A percentile compares a stretch with the other conserved stretches of the same genome.
Conservation (phyloP, 148 eudicot genomes). For the Chenopodium berlandieri region DNA sequence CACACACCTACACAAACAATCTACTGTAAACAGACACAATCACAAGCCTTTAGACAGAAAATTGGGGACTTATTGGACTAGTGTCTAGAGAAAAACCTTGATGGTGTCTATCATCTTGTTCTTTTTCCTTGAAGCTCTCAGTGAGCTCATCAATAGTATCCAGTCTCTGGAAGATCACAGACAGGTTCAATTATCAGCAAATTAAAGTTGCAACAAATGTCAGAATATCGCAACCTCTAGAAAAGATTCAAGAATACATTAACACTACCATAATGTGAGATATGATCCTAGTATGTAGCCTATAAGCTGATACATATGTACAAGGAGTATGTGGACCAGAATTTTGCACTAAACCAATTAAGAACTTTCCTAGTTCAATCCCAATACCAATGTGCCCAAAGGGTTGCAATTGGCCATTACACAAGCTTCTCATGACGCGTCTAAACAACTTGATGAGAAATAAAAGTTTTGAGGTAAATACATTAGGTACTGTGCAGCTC, state of each 20-base stretch:
- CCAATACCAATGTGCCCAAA: background rate
- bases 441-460: background rate
- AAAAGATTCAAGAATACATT: background rate
- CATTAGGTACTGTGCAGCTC: background rate
- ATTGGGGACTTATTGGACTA: conserved; percentile 1
- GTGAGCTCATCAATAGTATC: conserved; percentile 65
- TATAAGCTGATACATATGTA: background rate
- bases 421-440: background rate
- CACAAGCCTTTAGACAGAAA: background rate
- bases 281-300: background rate
- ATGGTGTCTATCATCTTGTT: conserved; percentile 49
- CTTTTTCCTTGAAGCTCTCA: conserved; percentile 44
- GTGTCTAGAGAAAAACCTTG: conserved; percentile 58
- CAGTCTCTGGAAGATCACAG: conserved; percentile 51
- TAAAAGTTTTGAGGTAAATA: background rate
- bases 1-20: background rate
- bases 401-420: background rate
- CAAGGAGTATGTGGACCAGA: background rate
- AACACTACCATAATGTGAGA: background rate
- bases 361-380: background rate
- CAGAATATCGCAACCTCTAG: background rate
- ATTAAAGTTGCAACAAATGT: background rate
- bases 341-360: background rate
- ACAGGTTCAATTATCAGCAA: conserved; percentile 11
- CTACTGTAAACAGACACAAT: background rate